These are phyloP conservation scores for Inga laurina DNA, from an alignment of 306 rosid species.

Conservation along the genomic window DNA sequence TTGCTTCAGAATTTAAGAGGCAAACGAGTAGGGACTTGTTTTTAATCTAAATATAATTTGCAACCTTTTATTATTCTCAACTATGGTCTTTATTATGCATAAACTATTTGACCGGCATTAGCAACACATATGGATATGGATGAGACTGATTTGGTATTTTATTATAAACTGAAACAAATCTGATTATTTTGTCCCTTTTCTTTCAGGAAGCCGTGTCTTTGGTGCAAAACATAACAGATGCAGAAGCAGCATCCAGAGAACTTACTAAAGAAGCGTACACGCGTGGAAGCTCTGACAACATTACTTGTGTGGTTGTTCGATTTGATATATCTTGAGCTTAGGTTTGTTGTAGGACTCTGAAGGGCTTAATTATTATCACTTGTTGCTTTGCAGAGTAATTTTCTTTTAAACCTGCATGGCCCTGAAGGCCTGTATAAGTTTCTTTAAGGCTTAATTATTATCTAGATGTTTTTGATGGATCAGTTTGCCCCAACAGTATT, in stretches of 20 bases:
- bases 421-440: conserved; percentile 16
- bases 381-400: conserved; percentile 4
- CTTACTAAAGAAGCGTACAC: conserved; percentile 75
- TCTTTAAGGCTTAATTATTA: neutral
- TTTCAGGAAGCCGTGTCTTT: conserved; percentile 80
- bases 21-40: neutral
- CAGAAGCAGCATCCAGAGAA: conserved; percentile 78
- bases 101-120: neutral
- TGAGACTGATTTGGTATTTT: neutral
- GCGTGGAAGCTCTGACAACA: conserved; percentile 87
- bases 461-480: no score
- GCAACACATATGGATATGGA: neutral
- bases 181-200: conserved; percentile 17
- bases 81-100: neutral
- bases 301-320: conserved; percentile 84
- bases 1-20: neutral
- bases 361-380: neutral
- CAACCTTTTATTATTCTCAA: neutral
- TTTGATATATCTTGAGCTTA: conserved; percentile 59
- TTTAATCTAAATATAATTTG: neutral
- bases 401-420: conserved; percentile 10
- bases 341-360: conserved; percentile 25
- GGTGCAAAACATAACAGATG: conserved; percentile 66
- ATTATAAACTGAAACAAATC: conserved; percentile 6
- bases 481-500: no score